These are phyloP conservation scores for Syzygium jambos DNA, from an alignment of 345 rosid genomes.

Conservation along the genomic window DNA sequence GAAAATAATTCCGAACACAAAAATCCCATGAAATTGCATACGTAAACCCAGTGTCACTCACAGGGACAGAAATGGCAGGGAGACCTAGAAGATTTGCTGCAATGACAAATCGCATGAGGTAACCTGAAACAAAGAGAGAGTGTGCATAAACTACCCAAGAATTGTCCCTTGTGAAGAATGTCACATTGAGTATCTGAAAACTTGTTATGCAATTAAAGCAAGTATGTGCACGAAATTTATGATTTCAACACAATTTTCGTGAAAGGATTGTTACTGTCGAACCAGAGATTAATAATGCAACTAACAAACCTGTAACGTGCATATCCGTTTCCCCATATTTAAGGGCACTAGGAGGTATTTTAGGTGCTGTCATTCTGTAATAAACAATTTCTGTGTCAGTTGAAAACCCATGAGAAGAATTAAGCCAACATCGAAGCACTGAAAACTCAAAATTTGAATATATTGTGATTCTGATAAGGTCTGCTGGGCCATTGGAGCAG, in stretches of 20 bases:
- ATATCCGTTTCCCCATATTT: slow-evolving; percentile 68
- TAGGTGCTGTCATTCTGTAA: slow-evolving; percentile 79
- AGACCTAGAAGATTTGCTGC: slow-evolving; percentile 75
- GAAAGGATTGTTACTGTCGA: background rate
- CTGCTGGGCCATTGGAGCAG: background rate
- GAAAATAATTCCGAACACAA: background rate
- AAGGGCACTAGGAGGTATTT: slow-evolving; percentile 61
- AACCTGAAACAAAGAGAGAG: slow-evolving; percentile 25
- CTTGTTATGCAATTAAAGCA: background rate
- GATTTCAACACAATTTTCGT: background rate
- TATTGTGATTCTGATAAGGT: background rate
- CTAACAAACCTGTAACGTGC: slow-evolving; percentile 50
- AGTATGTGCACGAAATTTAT: background rate
- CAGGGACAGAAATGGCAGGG: slow-evolving; percentile 81
- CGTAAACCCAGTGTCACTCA: slow-evolving; percentile 14
- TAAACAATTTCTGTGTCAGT: background rate
- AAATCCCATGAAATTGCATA: background rate
- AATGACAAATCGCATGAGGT: slow-evolving; percentile 59
- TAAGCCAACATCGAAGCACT: background rate
- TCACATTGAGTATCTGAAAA: background rate
- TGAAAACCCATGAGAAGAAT: background rate
- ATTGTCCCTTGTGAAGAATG: background rate
- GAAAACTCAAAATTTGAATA: background rate
- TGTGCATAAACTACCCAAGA: background rate
- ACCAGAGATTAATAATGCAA: background rate